Evolutionary conservation across 345 rosid genomes (phyloP), one percentile per base, ranked within the genome.

Genomic region (Eucalyptus rudis): DNA sequence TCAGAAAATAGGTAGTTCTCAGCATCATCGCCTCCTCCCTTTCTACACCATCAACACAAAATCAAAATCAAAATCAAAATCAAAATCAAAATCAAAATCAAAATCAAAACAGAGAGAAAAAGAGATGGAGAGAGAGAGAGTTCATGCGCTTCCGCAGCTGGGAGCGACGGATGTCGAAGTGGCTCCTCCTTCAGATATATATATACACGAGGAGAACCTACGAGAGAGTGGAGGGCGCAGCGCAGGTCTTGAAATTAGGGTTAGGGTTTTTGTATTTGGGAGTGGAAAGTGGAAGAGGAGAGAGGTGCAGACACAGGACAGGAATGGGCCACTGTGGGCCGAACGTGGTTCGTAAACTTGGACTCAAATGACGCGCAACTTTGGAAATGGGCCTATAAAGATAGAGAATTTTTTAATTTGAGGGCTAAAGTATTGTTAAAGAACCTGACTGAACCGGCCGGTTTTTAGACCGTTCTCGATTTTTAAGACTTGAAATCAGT

Each of bases 1-100:
- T 91, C 93, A 89, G 89, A 92, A 92, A 92, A 92, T 90, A 92
- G 93, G 93, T 92, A 92, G 93, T 88, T 90, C 2, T 89, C 16
- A 68, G 33, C 93, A 92, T 92, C 93, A 89, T 62, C 19, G 91
- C 90, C 92, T 36, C 89, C 29, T 47, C 85, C 49, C 29, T 13
- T 33, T 13, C 4, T 19, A 36, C 36, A 25, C 17, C 43, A 36
- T 44, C 51, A 16, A 36, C 47, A 44, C 31, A 44, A 36, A 85
- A 87, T 36, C 83, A 66, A 87, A 25, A 66, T 8, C n/a, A 43
- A 87, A n/a, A n/a, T n/a, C n/a, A n/a, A n/a, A n/a, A n/a, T n/a
- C n/a, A n/a, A n/a, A n/a, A n/a, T n/a, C n/a, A n/a, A n/a, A n/a
- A n/a, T n/a, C n/a, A n/a, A n/a, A 25, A 66, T 7, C 85, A 50